phyloP scores from a whole-genome alignment of 2,329 filamentous ascomycete genomes.

The Arachnopeziza araneosa region DNA sequence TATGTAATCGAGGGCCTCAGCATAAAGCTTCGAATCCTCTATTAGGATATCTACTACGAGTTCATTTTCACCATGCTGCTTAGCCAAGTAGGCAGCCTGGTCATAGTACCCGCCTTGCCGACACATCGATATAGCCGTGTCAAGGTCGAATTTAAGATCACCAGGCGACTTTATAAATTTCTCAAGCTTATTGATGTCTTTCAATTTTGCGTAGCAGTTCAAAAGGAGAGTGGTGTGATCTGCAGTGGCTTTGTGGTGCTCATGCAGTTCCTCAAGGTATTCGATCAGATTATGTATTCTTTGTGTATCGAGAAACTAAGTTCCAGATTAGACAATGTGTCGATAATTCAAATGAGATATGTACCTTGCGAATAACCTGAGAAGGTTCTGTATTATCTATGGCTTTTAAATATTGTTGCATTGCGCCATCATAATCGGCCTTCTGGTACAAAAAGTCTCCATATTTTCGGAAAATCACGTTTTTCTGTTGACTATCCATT shows the following conservation, averaged over 20 bases:
- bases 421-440: slow-evolving; percentile 94
- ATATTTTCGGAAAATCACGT: slow-evolving; percentile 87
- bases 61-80: slow-evolving; percentile 89
- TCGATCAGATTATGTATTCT: slow-evolving; percentile 96
- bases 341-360: neutral
- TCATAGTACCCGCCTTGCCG: slow-evolving; percentile 95
- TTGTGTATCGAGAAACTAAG: slow-evolving; percentile 87
- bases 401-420: slow-evolving; percentile 95
- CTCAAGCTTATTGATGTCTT: slow-evolving; percentile 93
- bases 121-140: slow-evolving; percentile 96
- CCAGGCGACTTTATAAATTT: slow-evolving; percentile 94
- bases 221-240: slow-evolving; percentile 92
- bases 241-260: slow-evolving; percentile 85
- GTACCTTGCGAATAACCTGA: slow-evolving; percentile 86
- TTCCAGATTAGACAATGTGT: slow-evolving; percentile 26
- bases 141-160: slow-evolving; percentile 91
- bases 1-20: slow-evolving; percentile 84
- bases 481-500: slow-evolving; percentile 74
- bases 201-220: slow-evolving; percentile 97
- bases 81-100: slow-evolving; percentile 91
- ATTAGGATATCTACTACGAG: slow-evolving; percentile 93
- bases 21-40: slow-evolving; percentile 88
- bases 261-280: slow-evolving; percentile 93
- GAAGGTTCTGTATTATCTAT: slow-evolving; percentile 96
- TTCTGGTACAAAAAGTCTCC: slow-evolving; percentile 94